These are phyloP conservation scores for Thalia dealbata DNA, from an alignment of 176 grass and related monocot species.

Conservation along the genomic window DNA sequence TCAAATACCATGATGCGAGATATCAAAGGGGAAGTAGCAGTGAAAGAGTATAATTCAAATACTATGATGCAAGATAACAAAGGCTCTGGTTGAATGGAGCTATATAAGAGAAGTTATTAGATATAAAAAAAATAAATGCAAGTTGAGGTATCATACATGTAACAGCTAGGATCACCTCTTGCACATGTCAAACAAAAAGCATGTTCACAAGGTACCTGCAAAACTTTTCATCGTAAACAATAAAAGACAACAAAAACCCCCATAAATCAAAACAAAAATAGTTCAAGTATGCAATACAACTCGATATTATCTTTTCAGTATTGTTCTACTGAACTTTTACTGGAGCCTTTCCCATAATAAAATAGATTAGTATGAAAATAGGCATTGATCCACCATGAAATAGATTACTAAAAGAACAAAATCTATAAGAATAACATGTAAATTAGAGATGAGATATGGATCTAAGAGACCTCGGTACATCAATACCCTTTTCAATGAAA, in stretches of 20 bases:
- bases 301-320: not conserved
- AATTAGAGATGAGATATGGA: too few species aligned
- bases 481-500: too few species aligned
- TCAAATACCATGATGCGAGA: too few species aligned
- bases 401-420: too few species aligned
- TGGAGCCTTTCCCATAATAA: too few species aligned
- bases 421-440: too few species aligned
- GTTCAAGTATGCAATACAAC: not conserved
- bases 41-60: too few species aligned
- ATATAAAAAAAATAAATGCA: not conserved
- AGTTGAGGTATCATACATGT: conserved; percentile 58
- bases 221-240: not conserved
- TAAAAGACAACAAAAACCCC: not conserved
- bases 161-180: conserved; percentile 91
- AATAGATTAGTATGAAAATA: not conserved
- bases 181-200: conserved; percentile 91
- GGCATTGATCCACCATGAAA: too few species aligned
- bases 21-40: too few species aligned
- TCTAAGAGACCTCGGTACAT: too few species aligned
- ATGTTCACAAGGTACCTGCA: conserved; percentile 50
- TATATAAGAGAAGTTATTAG: not conserved
- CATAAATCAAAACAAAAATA: not conserved
- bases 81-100: not conserved
- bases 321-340: too few species aligned
- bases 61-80: too few species aligned